Conservation (phyloP, 768 basidiomycete species). For the Cubamyces lactineus region DNA sequence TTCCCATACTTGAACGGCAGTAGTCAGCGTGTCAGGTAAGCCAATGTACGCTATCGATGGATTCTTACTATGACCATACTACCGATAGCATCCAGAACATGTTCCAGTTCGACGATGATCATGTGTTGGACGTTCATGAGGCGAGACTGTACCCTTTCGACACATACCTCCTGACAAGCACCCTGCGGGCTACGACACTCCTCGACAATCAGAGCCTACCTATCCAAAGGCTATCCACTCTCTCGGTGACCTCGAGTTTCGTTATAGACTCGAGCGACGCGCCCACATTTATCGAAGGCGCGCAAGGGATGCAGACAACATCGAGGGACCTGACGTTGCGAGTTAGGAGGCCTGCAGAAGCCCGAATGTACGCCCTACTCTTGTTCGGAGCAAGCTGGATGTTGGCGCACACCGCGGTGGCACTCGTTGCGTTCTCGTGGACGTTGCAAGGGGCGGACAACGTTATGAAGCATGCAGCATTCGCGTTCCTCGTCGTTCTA, state of each 20-base stretch:
- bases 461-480: slow-evolving; percentile 44
- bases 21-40: slow-evolving; percentile 48
- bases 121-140: slow-evolving; percentile 57
- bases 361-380: slow-evolving; percentile 47
- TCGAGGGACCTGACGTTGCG: slow-evolving; percentile 51
- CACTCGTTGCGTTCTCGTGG: slow-evolving; percentile 48
- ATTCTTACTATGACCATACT: neutral
- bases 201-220: slow-evolving; percentile 41
- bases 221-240: slow-evolving; percentile 47
- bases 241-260: slow-evolving; percentile 52
- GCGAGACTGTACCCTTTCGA: slow-evolving; percentile 62
- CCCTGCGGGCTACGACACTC: slow-evolving; percentile 44
- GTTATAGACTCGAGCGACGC: slow-evolving; percentile 44
- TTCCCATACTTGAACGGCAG: slow-evolving; percentile 47
- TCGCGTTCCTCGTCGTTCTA: slow-evolving; percentile 46
- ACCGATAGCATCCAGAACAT: slow-evolving; percentile 53
- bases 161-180: slow-evolving; percentile 52
- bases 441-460: slow-evolving; percentile 36
- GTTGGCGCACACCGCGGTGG: slow-evolving; percentile 54
- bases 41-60: neutral
- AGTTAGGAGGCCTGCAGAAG: slow-evolving; percentile 49
- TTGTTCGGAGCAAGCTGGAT: slow-evolving; percentile 56
- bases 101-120: slow-evolving; percentile 59
- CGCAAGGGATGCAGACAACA: slow-evolving; percentile 30
- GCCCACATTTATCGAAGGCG: slow-evolving; percentile 38